Evolutionary conservation across 1,284 basidiomycete species (phyloP), one percentile per base, ranked within the genome.

Genomic region (Rhodotorula sp.): DNA sequence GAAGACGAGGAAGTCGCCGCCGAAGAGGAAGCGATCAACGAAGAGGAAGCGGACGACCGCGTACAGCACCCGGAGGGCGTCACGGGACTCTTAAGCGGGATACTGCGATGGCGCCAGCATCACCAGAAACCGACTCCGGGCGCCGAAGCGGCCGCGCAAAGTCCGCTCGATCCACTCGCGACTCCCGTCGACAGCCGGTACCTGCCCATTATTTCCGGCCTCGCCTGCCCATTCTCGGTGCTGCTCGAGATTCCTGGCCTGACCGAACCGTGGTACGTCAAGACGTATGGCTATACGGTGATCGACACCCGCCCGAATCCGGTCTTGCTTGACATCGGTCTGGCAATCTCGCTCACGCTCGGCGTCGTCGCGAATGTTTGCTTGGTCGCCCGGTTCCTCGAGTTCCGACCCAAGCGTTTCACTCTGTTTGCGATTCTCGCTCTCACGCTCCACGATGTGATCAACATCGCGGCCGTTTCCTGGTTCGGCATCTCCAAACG

Each of bases 161-260:
- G 21, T 45, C 38, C 26, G 54, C 54, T 55, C 26, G 50, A 54
- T 18, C 14, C 45, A n/a, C 43, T 31, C 15, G 62, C 50, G 10
- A 28, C 38, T 12, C 8, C 34, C 21, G 34, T 58, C 43, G 50
- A 67, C 15, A 62, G 54, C 28, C 60, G 81, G 63, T 57, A 63
- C 47, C 82, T 86, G 6, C 90, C 89, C 0, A 88, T 91, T 65
- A 71, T 91, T 28, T 86, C 87, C 15, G 90, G 90, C 14, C 82
- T 90, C 23, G 77, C 88, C 48, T 87, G 91, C 26, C 90, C 90
- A 0, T 90, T 92, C 77, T 85, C 87, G 21, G 90, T 93, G 69
- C 83, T 93, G 26, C 84, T 93, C 43, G 90, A 74, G 50, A 68
- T 73, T 34, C 62, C 90, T 90, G 0, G 89, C 21, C 79, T 91